These are phyloP conservation scores for Sicyos edulis DNA, from an alignment of 306 rosid species.

Conservation along the genomic window DNA sequence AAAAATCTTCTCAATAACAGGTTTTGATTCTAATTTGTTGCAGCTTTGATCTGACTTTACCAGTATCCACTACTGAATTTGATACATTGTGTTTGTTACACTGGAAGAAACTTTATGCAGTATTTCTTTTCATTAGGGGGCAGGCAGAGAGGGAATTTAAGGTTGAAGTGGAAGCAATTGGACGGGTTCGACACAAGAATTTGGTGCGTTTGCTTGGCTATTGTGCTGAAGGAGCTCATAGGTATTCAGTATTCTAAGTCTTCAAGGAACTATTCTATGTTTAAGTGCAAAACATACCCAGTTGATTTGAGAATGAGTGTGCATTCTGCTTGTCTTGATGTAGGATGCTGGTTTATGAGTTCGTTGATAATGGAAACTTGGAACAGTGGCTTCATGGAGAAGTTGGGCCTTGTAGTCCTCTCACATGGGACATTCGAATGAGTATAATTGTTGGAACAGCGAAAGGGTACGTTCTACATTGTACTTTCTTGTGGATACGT, in stretches of 20 bases:
- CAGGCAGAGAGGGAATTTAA: conserved; percentile 66
- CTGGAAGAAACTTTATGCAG: neutral
- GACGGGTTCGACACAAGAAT: conserved; percentile 63
- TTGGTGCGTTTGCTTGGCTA: conserved; percentile 57
- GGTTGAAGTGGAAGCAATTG: conserved; percentile 67
- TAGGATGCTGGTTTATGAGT: conserved; percentile 62
- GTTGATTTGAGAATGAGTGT: neutral
- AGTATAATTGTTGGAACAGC: conserved; percentile 51
- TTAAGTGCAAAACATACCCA: neutral
- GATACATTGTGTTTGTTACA: no score
- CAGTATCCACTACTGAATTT: no score
- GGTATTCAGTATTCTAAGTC: conserved; percentile 23
- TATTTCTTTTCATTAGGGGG: conserved; percentile 33
- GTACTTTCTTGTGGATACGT: neutral
- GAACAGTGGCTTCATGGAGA: conserved; percentile 67
- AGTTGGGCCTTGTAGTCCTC: conserved; percentile 48
- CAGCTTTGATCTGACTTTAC: no score
- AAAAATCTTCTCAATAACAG: conserved; percentile 57
- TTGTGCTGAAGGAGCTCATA: conserved; percentile 61
- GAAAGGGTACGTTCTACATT: conserved; percentile 38
- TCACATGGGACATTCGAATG: conserved; percentile 54
- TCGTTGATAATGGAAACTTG: conserved; percentile 53
- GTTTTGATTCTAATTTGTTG: conserved; percentile 18
- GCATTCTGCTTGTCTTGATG: conserved; percentile 17
- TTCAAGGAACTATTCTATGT: neutral